These are phyloP conservation scores for Rutstroemia sp. DNA, from an alignment of 2,329 filamentous ascomycete species.

Conservation along the genomic window DNA sequence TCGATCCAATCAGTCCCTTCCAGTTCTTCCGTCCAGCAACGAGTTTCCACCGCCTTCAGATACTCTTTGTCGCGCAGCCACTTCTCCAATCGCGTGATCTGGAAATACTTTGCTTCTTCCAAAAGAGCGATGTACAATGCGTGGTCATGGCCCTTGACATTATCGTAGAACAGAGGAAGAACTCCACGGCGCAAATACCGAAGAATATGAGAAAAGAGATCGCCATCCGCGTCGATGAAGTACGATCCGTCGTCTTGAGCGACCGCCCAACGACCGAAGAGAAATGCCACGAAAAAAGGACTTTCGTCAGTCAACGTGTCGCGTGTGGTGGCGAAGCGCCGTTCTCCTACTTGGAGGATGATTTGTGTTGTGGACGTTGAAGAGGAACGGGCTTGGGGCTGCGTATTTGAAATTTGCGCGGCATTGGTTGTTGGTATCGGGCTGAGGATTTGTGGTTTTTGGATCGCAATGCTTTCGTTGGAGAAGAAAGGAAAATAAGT, in stretches of 20 bases:
- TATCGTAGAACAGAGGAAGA: conserved; percentile 31
- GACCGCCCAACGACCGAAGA: no score
- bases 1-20: neutral
- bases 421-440: neutral
- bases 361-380: no score
- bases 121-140: conserved; percentile 29
- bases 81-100: conserved; percentile 23
- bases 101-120: conserved; percentile 31
- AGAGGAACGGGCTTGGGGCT: no score
- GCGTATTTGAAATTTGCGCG: no score
- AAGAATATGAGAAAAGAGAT: conserved; percentile 32
- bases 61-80: conserved; percentile 23
- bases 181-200: conserved; percentile 29
- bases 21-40: neutral
- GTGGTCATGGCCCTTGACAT: conserved; percentile 28
- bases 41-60: conserved; percentile 2
- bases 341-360: conserved; percentile 8
- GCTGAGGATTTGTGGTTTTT: no score
- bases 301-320: no score
- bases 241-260: conserved; percentile 24
- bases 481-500: no score
- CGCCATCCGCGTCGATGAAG: conserved; percentile 34
- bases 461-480: no score
- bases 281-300: no score
- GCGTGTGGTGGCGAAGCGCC: conserved; percentile 7